Conservation (phyloP, 768 basidiomycete species). For the Boletus edulis region DNA sequence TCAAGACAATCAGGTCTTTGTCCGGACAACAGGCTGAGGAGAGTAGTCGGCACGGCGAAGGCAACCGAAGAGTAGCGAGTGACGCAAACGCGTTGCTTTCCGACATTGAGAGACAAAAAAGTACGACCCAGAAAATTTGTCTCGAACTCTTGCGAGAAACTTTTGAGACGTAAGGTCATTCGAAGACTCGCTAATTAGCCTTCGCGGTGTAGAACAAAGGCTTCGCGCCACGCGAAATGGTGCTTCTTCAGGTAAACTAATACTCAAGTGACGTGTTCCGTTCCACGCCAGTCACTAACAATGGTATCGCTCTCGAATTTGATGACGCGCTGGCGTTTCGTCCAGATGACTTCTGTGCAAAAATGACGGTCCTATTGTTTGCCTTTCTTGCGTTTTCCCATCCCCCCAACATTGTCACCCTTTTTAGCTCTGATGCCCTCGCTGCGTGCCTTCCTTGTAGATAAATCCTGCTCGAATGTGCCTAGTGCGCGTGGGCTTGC, state of each 20-base stretch:
- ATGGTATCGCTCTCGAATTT: background rate
- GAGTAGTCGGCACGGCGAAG: constrained; percentile 56
- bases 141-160: constrained; percentile 8
- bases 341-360: background rate
- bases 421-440: constrained; percentile 70
- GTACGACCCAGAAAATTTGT: background rate
- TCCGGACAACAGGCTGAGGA: constrained; percentile 77
- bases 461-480: constrained; percentile 61
- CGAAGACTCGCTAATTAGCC: constrained; percentile 19
- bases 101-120: constrained; percentile 27
- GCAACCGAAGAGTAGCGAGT: constrained; percentile 55
- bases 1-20: constrained; percentile 72
- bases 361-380: constrained; percentile 25
- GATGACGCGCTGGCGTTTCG: background rate
- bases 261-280: constrained; percentile 1
- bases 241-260: constrained; percentile 20
- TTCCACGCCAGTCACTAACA: background rate
- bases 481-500: constrained; percentile 31
- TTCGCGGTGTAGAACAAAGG: constrained; percentile 19
- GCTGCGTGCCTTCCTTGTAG: constrained; percentile 37
- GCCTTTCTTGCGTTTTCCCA: constrained; percentile 49
- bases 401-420: constrained; percentile 51
- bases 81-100: constrained; percentile 48
- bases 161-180: constrained; percentile 10
- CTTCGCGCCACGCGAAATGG: constrained; percentile 29